A percentile compares a stretch with the other conserved stretches of the same genome.
These are phyloP conservation scores for Acorus calamus DNA, from an alignment of 106 monocot species.

Conservation along the genomic window DNA sequence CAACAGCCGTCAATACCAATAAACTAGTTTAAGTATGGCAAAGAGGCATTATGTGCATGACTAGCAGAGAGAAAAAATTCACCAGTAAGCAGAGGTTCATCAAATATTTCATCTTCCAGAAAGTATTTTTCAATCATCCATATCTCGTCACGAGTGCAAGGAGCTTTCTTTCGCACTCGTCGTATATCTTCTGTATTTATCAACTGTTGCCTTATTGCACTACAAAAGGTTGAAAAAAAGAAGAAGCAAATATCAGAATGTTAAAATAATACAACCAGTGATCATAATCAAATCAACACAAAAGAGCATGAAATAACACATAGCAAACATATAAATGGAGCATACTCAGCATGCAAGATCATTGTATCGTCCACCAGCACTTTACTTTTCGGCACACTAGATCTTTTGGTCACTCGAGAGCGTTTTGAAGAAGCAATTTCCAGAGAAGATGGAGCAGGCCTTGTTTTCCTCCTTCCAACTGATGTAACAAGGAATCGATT, in stretches of 20 bases:
- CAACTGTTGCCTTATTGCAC: conserved; percentile 86
- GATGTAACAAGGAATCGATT: conserved; percentile 10
- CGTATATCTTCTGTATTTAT: conserved; percentile 92
- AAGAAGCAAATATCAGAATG: neutral
- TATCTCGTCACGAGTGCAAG: conserved; percentile 82
- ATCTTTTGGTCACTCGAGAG: conserved; percentile 30
- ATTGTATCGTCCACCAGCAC: conserved; percentile 80
- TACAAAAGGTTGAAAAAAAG: conserved; percentile 20
- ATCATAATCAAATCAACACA: too few relatives aligned
- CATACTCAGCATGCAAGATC: conserved; percentile 98
- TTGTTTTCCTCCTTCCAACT: conserved; percentile 53
- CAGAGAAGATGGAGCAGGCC: conserved; percentile 34
- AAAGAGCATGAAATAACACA: neutral
- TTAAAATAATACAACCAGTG: too few relatives aligned
- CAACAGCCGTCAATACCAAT: too few relatives aligned
- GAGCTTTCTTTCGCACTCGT: conserved; percentile 86
- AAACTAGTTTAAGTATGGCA: too few relatives aligned
- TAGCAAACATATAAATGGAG: conserved; percentile 1
- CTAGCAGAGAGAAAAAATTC: neutral
- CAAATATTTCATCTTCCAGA: conserved; percentile 68
- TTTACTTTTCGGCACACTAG: conserved; percentile 57
- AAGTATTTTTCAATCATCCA: conserved; percentile 81
- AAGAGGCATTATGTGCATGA: too few relatives aligned
- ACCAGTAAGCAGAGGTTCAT: conserved; percentile 63
- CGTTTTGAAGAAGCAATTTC: conserved; percentile 51